phyloP scores from a whole-genome alignment of 306 rosid genomes.

The Nissolia schottii region DNA sequence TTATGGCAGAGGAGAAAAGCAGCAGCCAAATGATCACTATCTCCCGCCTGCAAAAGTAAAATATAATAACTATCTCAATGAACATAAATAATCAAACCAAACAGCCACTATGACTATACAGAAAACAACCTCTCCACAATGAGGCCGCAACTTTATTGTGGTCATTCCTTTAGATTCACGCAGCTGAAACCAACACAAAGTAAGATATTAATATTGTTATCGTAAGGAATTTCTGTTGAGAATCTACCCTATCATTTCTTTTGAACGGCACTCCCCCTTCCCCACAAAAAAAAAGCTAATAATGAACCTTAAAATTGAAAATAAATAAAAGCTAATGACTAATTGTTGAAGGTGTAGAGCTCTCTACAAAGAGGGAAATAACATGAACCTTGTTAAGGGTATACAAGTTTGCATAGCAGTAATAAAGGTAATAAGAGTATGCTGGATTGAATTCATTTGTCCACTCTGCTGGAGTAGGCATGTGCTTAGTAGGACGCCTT shows the following conservation, averaged over 20 bases:
- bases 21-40: conserved; percentile 83
- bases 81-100: conserved; percentile 3
- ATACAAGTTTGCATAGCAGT: conserved; percentile 73
- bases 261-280: background rate
- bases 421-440: conserved; percentile 71
- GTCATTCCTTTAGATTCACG: conserved; percentile 72
- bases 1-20: conserved; percentile 74
- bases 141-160: conserved; percentile 77
- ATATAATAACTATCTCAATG: conserved; percentile 26
- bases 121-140: conserved; percentile 80
- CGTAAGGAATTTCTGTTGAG: background rate
- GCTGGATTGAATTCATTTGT: conserved; percentile 86
- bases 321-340: background rate
- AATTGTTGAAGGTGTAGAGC: background rate
- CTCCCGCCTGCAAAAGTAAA: conserved; percentile 66
- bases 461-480: conserved; percentile 86
- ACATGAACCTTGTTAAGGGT: conserved; percentile 71
- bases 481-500: conserved; percentile 92
- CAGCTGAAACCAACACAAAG: conserved; percentile 48
- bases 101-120: background rate
- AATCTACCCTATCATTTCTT: background rate
- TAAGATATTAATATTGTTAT: conserved; percentile 1
- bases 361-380: conserved; percentile 1
- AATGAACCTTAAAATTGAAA: background rate
- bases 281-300: background rate